A percentile compares a stretch with the other conserved stretches of the same genome.
Evolutionary conservation across 2,329 filamentous ascomycete species (phyloP).

Genomic region (Cercospora zeina): DNA sequence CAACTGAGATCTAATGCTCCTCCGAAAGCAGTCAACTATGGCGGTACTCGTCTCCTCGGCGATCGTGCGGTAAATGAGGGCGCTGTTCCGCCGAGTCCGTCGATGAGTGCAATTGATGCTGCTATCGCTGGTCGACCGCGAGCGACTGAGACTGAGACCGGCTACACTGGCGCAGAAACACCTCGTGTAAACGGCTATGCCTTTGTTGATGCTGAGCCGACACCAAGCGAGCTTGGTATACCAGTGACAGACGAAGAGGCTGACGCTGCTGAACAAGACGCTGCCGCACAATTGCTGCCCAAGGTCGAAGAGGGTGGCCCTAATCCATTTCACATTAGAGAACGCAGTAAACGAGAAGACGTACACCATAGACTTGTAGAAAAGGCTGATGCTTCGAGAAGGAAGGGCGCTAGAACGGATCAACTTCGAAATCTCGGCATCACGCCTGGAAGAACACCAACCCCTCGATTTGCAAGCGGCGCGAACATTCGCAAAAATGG

Average conservation of each 20-base stretch:
- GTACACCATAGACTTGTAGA: constrained; percentile 87
- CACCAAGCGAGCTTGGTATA: constrained; percentile 57
- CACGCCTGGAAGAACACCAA: constrained; percentile 55
- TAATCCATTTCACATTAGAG: constrained; percentile 78
- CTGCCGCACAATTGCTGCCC: constrained; percentile 47
- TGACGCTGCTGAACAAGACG: constrained; percentile 40
- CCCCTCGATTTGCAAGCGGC: constrained; percentile 67
- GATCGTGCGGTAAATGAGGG: constrained; percentile 34
- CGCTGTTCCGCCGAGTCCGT: constrained; percentile 69
- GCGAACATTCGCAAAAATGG: constrained; percentile 48
- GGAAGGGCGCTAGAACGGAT: constrained; percentile 55
- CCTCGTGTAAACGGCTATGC: constrained; percentile 90
- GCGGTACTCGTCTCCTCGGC: constrained; percentile 71
- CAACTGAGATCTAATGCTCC: constrained; percentile 71
- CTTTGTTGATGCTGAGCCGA: constrained; percentile 82
- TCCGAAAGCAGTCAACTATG: constrained; percentile 75
- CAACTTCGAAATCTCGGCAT: constrained; percentile 42
- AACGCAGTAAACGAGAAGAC: constrained; percentile 73
- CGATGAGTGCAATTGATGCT: constrained; percentile 78
- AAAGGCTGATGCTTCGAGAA: constrained; percentile 70
- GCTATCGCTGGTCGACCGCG: constrained; percentile 75
- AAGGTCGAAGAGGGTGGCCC: constrained; percentile 56
- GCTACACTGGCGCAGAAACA: constrained; percentile 69
- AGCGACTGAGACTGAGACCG: constrained; percentile 60
- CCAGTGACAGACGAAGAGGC: constrained; percentile 40